Conservation (phyloP, 768 basidiomycete species). For the Austroboletus festivus region DNA sequence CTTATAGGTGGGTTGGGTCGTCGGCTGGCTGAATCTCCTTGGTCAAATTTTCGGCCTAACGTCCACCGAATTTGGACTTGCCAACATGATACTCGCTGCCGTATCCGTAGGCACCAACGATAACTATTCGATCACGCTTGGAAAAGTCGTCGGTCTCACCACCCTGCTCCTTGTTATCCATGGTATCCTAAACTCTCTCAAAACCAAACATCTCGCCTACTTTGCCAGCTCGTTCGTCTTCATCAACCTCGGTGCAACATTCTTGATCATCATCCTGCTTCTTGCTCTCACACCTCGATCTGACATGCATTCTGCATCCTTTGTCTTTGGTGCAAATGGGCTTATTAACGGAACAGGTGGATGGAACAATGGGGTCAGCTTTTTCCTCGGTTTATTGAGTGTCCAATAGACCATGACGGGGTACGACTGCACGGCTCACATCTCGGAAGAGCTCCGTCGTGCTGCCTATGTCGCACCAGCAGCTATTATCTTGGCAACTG, state of each 20-base stretch:
- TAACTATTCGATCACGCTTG: conserved; percentile 34
- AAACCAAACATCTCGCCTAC: conserved; percentile 34
- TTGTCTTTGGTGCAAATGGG: conserved; percentile 50
- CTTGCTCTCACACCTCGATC: conserved; percentile 41
- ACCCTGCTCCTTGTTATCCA: conserved; percentile 39
- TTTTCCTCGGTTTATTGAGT: conserved; percentile 44
- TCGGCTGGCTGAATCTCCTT: conserved; percentile 34
- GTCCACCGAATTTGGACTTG: conserved; percentile 38
- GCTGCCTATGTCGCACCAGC: conserved; percentile 47
- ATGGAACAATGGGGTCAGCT: conserved; percentile 38
- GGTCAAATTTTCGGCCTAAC: conserved; percentile 28
- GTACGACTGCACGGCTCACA: conserved; percentile 27
- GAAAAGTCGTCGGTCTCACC: conserved; percentile 42
- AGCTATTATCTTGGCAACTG: conserved; percentile 43
- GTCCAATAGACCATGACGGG: conserved; percentile 47
- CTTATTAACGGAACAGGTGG: conserved; percentile 44
- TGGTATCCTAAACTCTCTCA: conserved; percentile 44
- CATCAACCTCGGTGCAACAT: conserved; percentile 42
- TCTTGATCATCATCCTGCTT: conserved; percentile 43
- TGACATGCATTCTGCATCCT: conserved; percentile 56
- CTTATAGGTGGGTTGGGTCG: conserved; percentile 26
- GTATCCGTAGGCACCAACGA: conserved; percentile 27
- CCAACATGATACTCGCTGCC: conserved; percentile 31
- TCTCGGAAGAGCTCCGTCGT: conserved; percentile 47
- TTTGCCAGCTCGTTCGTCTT: conserved; percentile 40